phyloP scores from a whole-genome alignment of 768 basidiomycete genomes.

The Leccinum truebloodii region DNA sequence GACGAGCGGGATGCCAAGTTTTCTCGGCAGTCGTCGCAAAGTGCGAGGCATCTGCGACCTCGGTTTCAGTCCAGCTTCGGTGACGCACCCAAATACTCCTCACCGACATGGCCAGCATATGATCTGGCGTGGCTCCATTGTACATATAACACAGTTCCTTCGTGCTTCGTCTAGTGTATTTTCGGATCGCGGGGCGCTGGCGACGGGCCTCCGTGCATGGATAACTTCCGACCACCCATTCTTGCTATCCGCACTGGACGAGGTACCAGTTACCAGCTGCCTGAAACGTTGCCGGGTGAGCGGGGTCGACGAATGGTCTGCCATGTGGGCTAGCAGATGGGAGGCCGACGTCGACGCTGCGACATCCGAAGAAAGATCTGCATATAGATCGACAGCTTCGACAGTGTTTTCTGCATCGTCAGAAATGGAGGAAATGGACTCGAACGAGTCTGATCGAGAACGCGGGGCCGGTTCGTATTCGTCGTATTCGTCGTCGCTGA shows the following conservation, averaged over 20 bases:
- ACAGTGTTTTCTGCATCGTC: slow-evolving; percentile 34
- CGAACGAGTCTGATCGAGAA: slow-evolving; percentile 23
- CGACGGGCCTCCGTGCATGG: slow-evolving; percentile 24
- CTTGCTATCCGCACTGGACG: slow-evolving; percentile 14
- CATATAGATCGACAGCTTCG: slow-evolving; percentile 53
- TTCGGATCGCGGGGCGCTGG: slow-evolving; percentile 22
- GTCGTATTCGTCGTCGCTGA: slow-evolving; percentile 51
- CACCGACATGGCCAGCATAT: slow-evolving; percentile 89
- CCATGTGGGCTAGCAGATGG: slow-evolving; percentile 57
- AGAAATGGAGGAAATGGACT: slow-evolving; percentile 26
- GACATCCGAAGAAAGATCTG: slow-evolving; percentile 48
- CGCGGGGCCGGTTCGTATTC: slow-evolving; percentile 33
- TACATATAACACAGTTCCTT: slow-evolving; percentile 69
- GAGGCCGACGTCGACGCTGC: slow-evolving; percentile 39
- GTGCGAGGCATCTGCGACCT: slow-evolving; percentile 44
- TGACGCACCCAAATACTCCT: slow-evolving; percentile 17
- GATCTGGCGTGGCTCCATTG: slow-evolving; percentile 62
- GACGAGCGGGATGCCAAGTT: slow-evolving; percentile 52
- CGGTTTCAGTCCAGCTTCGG: slow-evolving; percentile 2
- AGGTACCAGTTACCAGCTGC: slow-evolving; percentile 34
- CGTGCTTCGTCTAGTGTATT: slow-evolving; percentile 29
- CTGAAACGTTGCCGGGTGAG: slow-evolving; percentile 51
- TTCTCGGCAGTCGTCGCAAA: slow-evolving; percentile 55
- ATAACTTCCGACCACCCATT: slow-evolving; percentile 35
- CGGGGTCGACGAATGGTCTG: slow-evolving; percentile 41